Conservation (phyloP, 139 green algal species). For the Chlorella sp. region DNA sequence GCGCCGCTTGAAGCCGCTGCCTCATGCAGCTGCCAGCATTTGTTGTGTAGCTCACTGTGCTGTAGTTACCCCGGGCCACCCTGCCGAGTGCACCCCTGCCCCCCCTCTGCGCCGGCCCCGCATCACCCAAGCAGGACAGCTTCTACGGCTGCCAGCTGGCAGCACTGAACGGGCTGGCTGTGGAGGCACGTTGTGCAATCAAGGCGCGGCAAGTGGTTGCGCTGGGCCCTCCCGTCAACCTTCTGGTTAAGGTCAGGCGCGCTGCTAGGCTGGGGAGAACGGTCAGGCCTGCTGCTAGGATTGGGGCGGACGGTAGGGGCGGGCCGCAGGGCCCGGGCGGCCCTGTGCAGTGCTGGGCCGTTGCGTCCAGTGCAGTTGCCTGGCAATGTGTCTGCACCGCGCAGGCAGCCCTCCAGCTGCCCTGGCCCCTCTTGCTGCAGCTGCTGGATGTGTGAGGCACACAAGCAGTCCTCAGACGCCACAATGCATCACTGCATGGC, state of each 20-base stretch:
- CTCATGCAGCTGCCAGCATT: not conserved
- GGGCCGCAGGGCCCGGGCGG: no score
- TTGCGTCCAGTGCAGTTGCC: no score
- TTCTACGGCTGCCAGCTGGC: conserved; percentile 2
- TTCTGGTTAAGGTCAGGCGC: conserved; percentile 28
- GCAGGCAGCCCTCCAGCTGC: no score
- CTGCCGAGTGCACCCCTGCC: no score
- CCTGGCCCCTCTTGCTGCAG: no score
- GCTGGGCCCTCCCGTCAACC: conserved; percentile 31
- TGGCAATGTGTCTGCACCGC: no score
- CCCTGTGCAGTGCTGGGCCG: no score
- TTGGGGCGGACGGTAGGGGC: not conserved
- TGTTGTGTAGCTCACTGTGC: not conserved
- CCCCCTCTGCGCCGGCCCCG: no score
- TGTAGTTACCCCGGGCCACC: not conserved
- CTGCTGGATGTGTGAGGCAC: no score
- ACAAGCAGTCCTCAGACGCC: no score
- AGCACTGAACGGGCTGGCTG: conserved; percentile 28
- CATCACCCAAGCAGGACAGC: not conserved
- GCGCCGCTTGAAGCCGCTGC: no score
- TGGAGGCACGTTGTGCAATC: conserved; percentile 15
- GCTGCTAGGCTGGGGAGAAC: not conserved
- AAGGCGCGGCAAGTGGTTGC: conserved; percentile 11
- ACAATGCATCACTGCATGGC: no score
- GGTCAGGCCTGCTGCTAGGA: not conserved